Conservation (phyloP, 2,329 filamentous ascomycete species). For the Chrysoporthe austroafricana region DNA sequence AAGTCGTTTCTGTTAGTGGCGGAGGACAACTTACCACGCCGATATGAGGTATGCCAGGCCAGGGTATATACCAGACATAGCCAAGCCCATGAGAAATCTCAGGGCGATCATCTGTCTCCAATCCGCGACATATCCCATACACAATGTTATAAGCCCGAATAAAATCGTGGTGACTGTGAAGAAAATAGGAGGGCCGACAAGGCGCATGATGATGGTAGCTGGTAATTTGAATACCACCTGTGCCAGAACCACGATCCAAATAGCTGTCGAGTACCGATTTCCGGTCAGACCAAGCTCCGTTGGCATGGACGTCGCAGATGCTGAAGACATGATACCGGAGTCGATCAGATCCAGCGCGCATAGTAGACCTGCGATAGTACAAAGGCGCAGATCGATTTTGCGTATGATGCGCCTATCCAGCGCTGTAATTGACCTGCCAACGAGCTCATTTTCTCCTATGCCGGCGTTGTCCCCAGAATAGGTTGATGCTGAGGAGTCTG, state of each 20-base stretch:
- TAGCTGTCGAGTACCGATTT: conserved; percentile 69
- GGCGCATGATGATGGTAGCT: conserved; percentile 67
- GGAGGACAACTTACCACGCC: conserved; percentile 45
- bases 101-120: conserved; percentile 74
- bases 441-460: conserved; percentile 25
- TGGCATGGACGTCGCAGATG: conserved; percentile 71
- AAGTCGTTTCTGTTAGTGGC: neutral
- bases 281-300: conserved; percentile 65
- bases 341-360: conserved; percentile 73
- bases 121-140: conserved; percentile 68
- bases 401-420: conserved; percentile 55
- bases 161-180: conserved; percentile 62
- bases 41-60: conserved; percentile 57
- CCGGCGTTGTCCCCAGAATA: neutral
- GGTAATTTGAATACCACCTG: conserved; percentile 71
- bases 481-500: neutral
- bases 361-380: conserved; percentile 71
- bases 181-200: conserved; percentile 66
- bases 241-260: conserved; percentile 74
- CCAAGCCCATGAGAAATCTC: conserved; percentile 66
- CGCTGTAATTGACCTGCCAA: conserved; percentile 6
- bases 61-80: conserved; percentile 60
- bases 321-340: conserved; percentile 70
- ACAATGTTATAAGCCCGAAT: conserved; percentile 69
- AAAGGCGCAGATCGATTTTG: conserved; percentile 70